These are phyloP conservation scores for Botryotinia narcissicola DNA, from an alignment of 2,329 filamentous ascomycete genomes.

Conservation along the genomic window DNA sequence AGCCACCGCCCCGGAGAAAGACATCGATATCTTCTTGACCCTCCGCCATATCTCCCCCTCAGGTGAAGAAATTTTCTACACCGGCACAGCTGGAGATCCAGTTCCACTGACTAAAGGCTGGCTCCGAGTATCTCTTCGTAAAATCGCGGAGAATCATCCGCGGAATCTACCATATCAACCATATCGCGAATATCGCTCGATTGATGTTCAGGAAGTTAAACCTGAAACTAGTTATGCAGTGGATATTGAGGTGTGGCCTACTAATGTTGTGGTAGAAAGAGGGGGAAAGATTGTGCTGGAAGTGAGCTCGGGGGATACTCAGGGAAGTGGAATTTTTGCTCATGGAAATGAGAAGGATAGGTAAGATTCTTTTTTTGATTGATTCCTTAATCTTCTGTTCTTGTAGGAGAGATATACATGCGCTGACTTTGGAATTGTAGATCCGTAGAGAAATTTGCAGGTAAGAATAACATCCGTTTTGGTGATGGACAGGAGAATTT, in stretches of 20 bases:
- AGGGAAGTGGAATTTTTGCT: neutral
- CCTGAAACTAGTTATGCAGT: neutral
- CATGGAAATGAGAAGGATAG: neutral
- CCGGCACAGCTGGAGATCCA: neutral
- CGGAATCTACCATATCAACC: neutral
- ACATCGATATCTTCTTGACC: neutral
- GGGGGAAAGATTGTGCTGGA: neutral
- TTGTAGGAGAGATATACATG: neutral
- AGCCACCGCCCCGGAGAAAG: neutral
- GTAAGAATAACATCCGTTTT: neutral
- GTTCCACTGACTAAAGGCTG: neutral
- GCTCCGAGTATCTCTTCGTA: neutral
- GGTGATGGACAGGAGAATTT: neutral
- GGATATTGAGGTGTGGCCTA: neutral
- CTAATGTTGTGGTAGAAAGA: neutral
- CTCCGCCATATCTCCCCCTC: neutral
- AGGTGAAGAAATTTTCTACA: neutral
- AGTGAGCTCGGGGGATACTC: neutral
- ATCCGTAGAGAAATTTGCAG: neutral
- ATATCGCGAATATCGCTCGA: neutral
- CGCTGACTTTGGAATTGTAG: neutral
- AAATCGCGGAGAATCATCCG: neutral
- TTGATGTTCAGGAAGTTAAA: neutral
- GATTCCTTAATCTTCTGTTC: neutral
- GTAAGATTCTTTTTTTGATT: neutral